phyloP scores from a whole-genome alignment of 2,329 filamentous ascomycete species.

The Nectriaceae sp. region DNA sequence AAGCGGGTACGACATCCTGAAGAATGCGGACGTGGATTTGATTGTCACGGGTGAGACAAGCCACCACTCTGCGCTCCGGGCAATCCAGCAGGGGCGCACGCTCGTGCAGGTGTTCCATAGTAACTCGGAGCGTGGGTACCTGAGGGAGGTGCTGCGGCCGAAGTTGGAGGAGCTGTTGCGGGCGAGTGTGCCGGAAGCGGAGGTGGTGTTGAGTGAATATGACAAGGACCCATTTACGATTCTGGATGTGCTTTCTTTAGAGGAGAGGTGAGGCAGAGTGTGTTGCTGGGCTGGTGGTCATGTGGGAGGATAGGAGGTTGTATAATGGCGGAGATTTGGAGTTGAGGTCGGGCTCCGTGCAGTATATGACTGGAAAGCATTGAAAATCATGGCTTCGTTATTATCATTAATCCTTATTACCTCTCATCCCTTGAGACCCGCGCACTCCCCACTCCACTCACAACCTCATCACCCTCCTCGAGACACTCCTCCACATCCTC shows the following conservation, averaged over 20 bases:
- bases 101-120: constrained; percentile 89
- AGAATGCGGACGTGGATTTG: constrained; percentile 71
- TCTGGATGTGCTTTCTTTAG: constrained; percentile 51
- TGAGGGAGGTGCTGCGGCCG: constrained; percentile 69
- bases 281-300: neutral
- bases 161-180: constrained; percentile 63
- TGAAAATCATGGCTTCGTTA: too few species aligned
- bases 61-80: constrained; percentile 87
- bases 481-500: constrained; percentile 55
- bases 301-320: neutral
- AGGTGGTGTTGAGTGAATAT: constrained; percentile 73
- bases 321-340: constrained; percentile 2
- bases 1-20: constrained; percentile 77
- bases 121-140: constrained; percentile 86
- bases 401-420: neutral
- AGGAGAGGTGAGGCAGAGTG: constrained; percentile 7
- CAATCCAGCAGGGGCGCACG: constrained; percentile 79
- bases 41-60: constrained; percentile 91
- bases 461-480: constrained; percentile 54
- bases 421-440: constrained; percentile 4
- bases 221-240: constrained; percentile 91
- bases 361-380: neutral
- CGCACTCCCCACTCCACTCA: constrained; percentile 30
- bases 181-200: constrained; percentile 50
- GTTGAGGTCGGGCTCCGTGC: constrained; percentile 2